A percentile compares a stretch with the other conserved stretches of the same genome.
These are phyloP conservation scores for Scenedesmus sp. DNA, from an alignment of 163 green algal genomes.

Conservation along the genomic window DNA sequence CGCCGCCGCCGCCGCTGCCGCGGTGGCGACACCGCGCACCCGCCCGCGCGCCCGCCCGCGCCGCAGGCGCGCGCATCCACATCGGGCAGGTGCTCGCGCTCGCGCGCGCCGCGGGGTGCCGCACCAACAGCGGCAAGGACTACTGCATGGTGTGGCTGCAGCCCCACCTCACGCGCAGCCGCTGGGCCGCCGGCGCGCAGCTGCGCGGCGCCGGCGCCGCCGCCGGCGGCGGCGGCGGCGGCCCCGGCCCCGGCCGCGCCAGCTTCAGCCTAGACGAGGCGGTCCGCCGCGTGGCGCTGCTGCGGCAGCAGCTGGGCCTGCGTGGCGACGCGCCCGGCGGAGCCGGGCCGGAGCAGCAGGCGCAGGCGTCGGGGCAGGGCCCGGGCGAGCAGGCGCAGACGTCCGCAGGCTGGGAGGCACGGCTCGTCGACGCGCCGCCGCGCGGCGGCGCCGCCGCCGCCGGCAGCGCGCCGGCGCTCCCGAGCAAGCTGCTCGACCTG, in stretches of 20 bases:
- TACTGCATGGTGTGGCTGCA: constrained; percentile 41
- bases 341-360: constrained; percentile 1
- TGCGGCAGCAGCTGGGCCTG: neutral
- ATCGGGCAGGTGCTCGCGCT: constrained; percentile 17
- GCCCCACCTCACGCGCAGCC: neutral
- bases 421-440: no score
- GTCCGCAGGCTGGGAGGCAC: no score
- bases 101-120: neutral
- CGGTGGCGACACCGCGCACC: neutral
- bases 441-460: no score
- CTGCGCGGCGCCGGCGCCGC: no score
- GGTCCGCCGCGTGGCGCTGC: neutral
- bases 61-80: constrained; percentile 31
- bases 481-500: no score
- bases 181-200: no score
- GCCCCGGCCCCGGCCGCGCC: no score
- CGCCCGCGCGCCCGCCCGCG: neutral
- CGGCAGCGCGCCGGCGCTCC: no score
- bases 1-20: neutral
- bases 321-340: neutral
- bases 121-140: constrained; percentile 37
- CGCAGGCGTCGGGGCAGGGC: no score
- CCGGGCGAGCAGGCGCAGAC: no score
- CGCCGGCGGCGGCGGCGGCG: no score
- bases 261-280: neutral